A percentile compares a stretch with the other conserved stretches of the same genome.
phyloP scores from a whole-genome alignment of 345 rosid genomes.

The Adansonia digitata region DNA sequence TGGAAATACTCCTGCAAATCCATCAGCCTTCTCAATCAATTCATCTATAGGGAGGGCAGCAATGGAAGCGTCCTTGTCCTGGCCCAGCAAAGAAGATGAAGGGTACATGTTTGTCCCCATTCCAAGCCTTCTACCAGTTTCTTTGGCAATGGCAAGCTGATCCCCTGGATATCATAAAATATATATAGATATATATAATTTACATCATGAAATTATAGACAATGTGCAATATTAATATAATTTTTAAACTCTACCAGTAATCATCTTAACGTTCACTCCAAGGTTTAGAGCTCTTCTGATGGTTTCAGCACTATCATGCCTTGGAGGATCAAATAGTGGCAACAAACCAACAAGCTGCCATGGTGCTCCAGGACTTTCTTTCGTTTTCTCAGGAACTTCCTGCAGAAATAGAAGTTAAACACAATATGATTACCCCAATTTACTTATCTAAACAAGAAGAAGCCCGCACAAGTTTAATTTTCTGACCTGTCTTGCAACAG shows the following conservation, averaged over 20 bases:
- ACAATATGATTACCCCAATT: neutral
- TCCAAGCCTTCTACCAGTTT: constrained; percentile 93
- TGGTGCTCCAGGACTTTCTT: constrained; percentile 69
- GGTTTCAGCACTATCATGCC: constrained; percentile 97
- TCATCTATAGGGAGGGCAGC: constrained; percentile 80
- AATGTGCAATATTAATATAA: neutral
- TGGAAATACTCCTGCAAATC: constrained; percentile 93
- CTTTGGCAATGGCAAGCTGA: constrained; percentile 92
- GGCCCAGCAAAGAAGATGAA: constrained; percentile 83
- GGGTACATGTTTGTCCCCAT: constrained; percentile 99
- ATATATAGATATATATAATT: neutral
- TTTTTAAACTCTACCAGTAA: constrained; percentile 48
- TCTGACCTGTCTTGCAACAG: constrained; percentile 81
- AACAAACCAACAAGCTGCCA: constrained; percentile 80
- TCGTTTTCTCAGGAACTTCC: constrained; percentile 79
- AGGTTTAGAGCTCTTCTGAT: constrained; percentile 86
- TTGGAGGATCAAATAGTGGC: constrained; percentile 92
- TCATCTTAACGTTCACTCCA: constrained; percentile 92
- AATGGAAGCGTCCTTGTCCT: constrained; percentile 68
- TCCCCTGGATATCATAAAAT: constrained; percentile 46
- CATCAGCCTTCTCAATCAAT: constrained; percentile 91
- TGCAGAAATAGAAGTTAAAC: constrained; percentile 23
- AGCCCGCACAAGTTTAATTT: constrained; percentile 2
- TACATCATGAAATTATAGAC: neutral
- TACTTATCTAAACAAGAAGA: neutral